phyloP scores from a whole-genome alignment of 495 filamentous ascomycete species.

The Durotheca rogersii region DNA sequence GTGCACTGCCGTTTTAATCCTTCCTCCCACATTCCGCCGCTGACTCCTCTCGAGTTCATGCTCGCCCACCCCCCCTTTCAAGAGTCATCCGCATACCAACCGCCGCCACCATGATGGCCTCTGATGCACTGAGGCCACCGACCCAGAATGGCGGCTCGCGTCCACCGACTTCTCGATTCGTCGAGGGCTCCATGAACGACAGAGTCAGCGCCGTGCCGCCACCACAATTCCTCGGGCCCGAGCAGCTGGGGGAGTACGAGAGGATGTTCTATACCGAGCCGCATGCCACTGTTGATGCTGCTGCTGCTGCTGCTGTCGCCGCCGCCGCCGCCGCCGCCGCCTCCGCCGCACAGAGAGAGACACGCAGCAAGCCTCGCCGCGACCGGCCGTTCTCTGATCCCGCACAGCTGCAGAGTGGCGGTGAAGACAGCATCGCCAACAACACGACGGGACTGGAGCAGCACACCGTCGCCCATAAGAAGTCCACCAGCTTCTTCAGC shows the following conservation, averaged over 20 bases:
- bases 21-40: background rate
- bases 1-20: slow-evolving; percentile 3
- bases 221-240: slow-evolving; percentile 57
- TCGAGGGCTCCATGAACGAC: slow-evolving; percentile 78
- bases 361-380: slow-evolving; percentile 12
- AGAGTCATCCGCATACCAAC: background rate
- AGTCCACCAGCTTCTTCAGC: slow-evolving; percentile 33
- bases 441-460: slow-evolving; percentile 3
- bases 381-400: slow-evolving; percentile 23
- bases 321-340: too few relatives aligned
- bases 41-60: background rate
- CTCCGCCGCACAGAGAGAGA: slow-evolving; percentile 8
- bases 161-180: slow-evolving; percentile 51
- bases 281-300: background rate
- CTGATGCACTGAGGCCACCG: slow-evolving; percentile 19
- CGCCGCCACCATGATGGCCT: slow-evolving; percentile 20
- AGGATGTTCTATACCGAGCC: slow-evolving; percentile 35
- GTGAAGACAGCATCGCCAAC: too few relatives aligned
- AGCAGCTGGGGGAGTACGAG: slow-evolving; percentile 42
- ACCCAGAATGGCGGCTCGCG: slow-evolving; percentile 50
- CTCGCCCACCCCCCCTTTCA: slow-evolving; percentile 9
- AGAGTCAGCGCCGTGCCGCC: slow-evolving; percentile 68
- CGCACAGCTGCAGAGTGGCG: slow-evolving; percentile 1
- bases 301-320: too few relatives aligned
- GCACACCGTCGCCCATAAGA: slow-evolving; percentile 30